Evolutionary conservation across 768 basidiomycete species (phyloP).

Genomic region (Macrolepiota fuliginosa): DNA sequence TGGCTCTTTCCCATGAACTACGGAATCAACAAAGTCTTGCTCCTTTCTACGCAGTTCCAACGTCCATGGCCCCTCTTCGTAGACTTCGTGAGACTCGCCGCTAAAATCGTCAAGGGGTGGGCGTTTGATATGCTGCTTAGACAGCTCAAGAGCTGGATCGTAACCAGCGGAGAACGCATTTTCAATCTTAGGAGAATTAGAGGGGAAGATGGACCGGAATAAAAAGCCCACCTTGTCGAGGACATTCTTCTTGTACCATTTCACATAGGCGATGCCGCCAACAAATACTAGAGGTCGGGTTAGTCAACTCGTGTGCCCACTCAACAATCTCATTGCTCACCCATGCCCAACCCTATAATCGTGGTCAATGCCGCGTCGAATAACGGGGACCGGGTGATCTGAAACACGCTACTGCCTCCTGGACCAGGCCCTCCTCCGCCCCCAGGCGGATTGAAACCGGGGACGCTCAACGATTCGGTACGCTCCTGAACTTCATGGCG

Average conservation of each 20-base stretch:
- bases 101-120: conserved; percentile 23
- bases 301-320: neutral
- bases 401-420: conserved; percentile 30
- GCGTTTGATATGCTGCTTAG: conserved; percentile 41
- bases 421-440: conserved; percentile 28
- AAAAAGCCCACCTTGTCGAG: conserved; percentile 63
- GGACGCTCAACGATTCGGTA: conserved; percentile 32
- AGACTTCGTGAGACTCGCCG: conserved; percentile 24
- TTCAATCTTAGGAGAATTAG: conserved; percentile 54
- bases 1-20: conserved; percentile 69
- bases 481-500: conserved; percentile 44
- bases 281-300: conserved; percentile 48
- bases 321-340: conserved; percentile 28
- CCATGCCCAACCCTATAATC: conserved; percentile 58
- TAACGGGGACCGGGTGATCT: conserved; percentile 40
- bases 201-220: neutral
- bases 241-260: conserved; percentile 83
- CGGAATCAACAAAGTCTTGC: conserved; percentile 72
- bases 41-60: conserved; percentile 69
- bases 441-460: conserved; percentile 44
- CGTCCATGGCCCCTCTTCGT: conserved; percentile 44
- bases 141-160: conserved; percentile 78
- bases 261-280: conserved; percentile 70
- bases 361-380: conserved; percentile 59
- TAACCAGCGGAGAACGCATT: conserved; percentile 77